phyloP scores from a whole-genome alignment of 164 flowering plant genomes.

The Nymphaea colorata region DNA sequence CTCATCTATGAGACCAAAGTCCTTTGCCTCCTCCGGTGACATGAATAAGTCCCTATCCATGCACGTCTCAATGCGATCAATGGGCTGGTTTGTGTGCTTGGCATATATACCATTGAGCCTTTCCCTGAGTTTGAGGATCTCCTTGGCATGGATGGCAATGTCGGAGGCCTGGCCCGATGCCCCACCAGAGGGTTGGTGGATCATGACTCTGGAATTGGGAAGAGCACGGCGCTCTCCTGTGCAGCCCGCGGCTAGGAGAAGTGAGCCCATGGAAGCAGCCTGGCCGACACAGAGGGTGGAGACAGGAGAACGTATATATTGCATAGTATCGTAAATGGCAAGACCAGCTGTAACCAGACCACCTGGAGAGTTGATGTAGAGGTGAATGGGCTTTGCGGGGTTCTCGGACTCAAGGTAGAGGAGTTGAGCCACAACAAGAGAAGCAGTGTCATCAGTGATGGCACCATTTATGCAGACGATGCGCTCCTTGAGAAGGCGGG shows the following conservation, averaged over 20 bases:
- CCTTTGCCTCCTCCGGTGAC: conserved; percentile 90
- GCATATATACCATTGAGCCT: conserved; percentile 56
- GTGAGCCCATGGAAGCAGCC: conserved; percentile 94
- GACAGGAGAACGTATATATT: conserved; percentile 76
- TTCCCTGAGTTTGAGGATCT: conserved; percentile 76
- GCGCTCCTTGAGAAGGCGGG: conserved; percentile 88
- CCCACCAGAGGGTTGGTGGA: conserved; percentile 97
- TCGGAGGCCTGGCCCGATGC: conserved; percentile 84
- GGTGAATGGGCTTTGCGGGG: conserved; percentile 80
- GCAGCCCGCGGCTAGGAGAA: conserved; percentile 89
- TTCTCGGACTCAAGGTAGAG: conserved; percentile 88
- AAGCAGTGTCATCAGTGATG: conserved; percentile 79
- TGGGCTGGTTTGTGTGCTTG: conserved; percentile 72
- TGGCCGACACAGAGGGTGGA: conserved; percentile 88
- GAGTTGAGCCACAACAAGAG: conserved; percentile 94
- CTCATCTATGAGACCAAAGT: conserved; percentile 89
- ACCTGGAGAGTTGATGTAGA: conserved; percentile 95
- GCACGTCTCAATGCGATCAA: conserved; percentile 54
- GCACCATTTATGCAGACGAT: conserved; percentile 93
- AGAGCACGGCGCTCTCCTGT: conserved; percentile 79
- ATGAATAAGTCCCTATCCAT: conserved; percentile 95
- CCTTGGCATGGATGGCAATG: conserved; percentile 76
- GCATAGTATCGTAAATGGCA: conserved; percentile 96
- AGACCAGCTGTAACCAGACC: conserved; percentile 96
- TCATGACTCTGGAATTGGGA: conserved; percentile 90